A percentile compares a stretch with the other conserved stretches of the same genome.
Conservation (phyloP, 371 early-diverging fungal genomes). For the Haplosporangium sp. region DNA sequence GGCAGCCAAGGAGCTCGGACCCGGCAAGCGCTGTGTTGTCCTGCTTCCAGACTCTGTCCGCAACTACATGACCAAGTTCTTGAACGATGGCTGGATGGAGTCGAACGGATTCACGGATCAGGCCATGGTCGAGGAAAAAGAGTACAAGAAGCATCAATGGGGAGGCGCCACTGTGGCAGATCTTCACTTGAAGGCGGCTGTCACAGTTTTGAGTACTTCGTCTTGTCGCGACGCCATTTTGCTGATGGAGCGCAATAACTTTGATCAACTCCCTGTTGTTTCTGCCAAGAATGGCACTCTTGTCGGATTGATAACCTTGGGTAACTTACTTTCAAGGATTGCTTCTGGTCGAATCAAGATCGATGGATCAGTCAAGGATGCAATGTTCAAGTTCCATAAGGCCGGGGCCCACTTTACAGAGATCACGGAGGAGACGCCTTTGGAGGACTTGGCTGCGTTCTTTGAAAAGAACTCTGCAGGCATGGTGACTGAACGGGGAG, state of each 20-base stretch:
- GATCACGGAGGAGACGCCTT: conserved; percentile 84
- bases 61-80: conserved; percentile 98
- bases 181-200: conserved; percentile 82
- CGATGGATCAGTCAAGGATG: conserved; percentile 75
- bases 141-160: conserved; percentile 74
- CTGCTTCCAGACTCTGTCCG: conserved; percentile 96
- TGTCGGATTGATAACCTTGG: conserved; percentile 89
- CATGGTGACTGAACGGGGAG: conserved; percentile 84
- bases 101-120: conserved; percentile 78
- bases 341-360: conserved; percentile 76
- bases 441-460: conserved; percentile 85
- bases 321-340: conserved; percentile 87
- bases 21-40: conserved; percentile 92
- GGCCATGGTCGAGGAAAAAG: conserved; percentile 73
- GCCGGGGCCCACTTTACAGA: conserved; percentile 72
- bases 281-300: conserved; percentile 67
- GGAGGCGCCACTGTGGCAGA: conserved; percentile 85
- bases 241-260: conserved; percentile 88
- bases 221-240: conserved; percentile 84
- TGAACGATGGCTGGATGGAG: conserved; percentile 96
- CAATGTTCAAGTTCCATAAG: conserved; percentile 91
- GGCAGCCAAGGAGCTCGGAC: conserved; percentile 85
- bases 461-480: conserved; percentile 93
- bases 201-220: conserved; percentile 75
- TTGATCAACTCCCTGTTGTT: conserved; percentile 96